Percentiles rank a stretch among this genome's conserved stretches.
Evolutionary conservation across 2,329 filamentous ascomycete genomes (phyloP).

Genomic region (Fusarium musae): DNA sequence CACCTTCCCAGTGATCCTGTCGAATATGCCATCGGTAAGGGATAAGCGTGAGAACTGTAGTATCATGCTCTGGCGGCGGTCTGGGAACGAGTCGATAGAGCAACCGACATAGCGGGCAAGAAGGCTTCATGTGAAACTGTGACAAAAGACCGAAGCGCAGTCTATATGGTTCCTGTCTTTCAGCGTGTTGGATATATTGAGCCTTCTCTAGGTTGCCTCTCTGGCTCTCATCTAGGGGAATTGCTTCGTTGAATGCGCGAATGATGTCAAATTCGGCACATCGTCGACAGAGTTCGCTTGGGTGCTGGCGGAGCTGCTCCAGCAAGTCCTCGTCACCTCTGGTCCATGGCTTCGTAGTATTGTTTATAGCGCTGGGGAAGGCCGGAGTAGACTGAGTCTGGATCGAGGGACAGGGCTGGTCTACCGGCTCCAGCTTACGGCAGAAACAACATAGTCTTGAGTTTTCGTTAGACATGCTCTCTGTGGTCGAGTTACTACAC

Average conservation of each 20-base stretch:
- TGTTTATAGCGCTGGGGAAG: fast-evolving
- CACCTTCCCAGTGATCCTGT: background rate
- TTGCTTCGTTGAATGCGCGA: background rate
- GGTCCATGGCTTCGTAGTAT: background rate
- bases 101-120: background rate
- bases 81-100: background rate
- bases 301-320: background rate
- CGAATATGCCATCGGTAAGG: background rate
- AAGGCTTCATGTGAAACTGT: background rate
- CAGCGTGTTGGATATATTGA: background rate
- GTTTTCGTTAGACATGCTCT: background rate
- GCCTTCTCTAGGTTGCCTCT: background rate
- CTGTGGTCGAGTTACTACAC: background rate
- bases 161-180: background rate
- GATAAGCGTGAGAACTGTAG: background rate
- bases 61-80: background rate
- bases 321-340: background rate
- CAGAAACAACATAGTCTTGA: background rate
- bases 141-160: background rate
- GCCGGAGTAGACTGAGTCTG: background rate
- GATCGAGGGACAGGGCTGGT: background rate
- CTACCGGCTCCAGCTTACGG: background rate
- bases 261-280: background rate
- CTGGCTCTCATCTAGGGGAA: background rate
- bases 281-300: background rate